phyloP scores from a whole-genome alignment of 1,284 basidiomycete species.

The Rhodotorula sp. region DNA sequence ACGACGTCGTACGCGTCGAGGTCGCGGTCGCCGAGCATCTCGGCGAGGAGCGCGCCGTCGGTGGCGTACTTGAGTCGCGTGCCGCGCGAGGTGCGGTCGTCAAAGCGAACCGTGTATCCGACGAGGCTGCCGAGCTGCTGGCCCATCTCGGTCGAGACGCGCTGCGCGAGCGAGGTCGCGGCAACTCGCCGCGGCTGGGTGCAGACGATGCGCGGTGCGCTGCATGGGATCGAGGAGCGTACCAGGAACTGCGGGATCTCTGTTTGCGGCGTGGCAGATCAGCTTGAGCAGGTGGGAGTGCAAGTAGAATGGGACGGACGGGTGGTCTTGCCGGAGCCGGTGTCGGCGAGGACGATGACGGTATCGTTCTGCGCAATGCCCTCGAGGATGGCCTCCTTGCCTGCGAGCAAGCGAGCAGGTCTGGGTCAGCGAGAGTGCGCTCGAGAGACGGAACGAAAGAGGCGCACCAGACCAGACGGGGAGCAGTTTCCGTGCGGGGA shows the following conservation, averaged over 20 bases:
- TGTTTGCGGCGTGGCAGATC: conserved; percentile 48
- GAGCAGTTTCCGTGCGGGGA: conserved; percentile 66
- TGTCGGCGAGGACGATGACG: conserved; percentile 90
- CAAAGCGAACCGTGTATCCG: conserved; percentile 95
- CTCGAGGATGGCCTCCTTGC: conserved; percentile 70
- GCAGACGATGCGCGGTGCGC: conserved; percentile 69
- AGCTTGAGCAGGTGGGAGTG: not conserved
- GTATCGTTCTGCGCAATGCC: conserved; percentile 80
- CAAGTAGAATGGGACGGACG: conserved; percentile 59
- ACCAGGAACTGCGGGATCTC: conserved; percentile 89
- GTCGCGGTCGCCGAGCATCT: conserved; percentile 75
- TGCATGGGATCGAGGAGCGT: conserved; percentile 61
- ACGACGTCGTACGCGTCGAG: conserved; percentile 84
- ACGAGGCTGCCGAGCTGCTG: conserved; percentile 69
- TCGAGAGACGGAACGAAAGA: not conserved
- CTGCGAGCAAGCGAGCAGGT: conserved; percentile 54
- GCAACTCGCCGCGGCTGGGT: conserved; percentile 95
- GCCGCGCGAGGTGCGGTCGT: conserved; percentile 65
- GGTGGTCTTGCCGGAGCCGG: conserved; percentile 96
- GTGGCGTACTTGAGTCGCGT: conserved; percentile 94
- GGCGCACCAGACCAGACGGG: conserved; percentile 73
- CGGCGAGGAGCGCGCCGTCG: conserved; percentile 93
- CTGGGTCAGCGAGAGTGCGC: not conserved
- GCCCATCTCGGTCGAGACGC: conserved; percentile 84
- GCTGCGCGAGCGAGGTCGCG: conserved; percentile 84